These are phyloP conservation scores for Curvularia verruculosa DNA, from an alignment of 2,329 filamentous ascomycete species.

Conservation along the genomic window DNA sequence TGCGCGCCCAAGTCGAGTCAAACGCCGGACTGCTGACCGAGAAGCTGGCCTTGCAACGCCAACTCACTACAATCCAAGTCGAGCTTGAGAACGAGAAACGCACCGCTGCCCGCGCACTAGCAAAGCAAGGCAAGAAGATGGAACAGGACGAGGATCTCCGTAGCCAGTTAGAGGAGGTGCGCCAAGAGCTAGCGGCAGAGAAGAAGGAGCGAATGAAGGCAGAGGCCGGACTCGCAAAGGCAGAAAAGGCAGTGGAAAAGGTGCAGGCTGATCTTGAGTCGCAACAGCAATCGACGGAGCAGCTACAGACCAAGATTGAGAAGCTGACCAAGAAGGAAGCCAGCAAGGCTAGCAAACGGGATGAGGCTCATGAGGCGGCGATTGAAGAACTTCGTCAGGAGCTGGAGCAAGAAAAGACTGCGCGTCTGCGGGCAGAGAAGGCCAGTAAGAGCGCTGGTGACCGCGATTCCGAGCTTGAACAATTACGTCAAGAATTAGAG, in stretches of 20 bases:
- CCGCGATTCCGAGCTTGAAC: conserved; percentile 35
- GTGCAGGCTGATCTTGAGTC: conserved; percentile 40
- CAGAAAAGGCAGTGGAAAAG: conserved; percentile 43
- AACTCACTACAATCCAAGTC: conserved; percentile 76
- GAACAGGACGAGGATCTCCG: conserved; percentile 57
- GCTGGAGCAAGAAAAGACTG: conserved; percentile 53
- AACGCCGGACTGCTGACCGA: conserved; percentile 76
- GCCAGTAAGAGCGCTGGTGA: conserved; percentile 42
- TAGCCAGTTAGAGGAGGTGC: conserved; percentile 53
- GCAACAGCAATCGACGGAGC: conserved; percentile 39
- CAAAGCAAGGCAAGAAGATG: conserved; percentile 57
- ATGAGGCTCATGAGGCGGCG: conserved; percentile 39
- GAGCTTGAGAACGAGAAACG: conserved; percentile 83
- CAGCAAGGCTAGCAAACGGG: conserved; percentile 45
- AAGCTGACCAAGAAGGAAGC: conserved; percentile 42
- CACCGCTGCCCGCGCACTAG: conserved; percentile 64
- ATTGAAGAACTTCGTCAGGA: conserved; percentile 41
- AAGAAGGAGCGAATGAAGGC: conserved; percentile 54
- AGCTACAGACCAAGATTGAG: conserved; percentile 43
- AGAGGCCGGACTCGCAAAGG: conserved; percentile 46
- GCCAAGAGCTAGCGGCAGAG: conserved; percentile 54
- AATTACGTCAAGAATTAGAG: conserved; percentile 47
- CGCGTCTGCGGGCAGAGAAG: conserved; percentile 39
- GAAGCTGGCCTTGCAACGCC: conserved; percentile 79
- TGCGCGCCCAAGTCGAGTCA: conserved; percentile 62